Conservation (phyloP, 2,329 filamentous ascomycete genomes). For the Neonectria sp. region DNA sequence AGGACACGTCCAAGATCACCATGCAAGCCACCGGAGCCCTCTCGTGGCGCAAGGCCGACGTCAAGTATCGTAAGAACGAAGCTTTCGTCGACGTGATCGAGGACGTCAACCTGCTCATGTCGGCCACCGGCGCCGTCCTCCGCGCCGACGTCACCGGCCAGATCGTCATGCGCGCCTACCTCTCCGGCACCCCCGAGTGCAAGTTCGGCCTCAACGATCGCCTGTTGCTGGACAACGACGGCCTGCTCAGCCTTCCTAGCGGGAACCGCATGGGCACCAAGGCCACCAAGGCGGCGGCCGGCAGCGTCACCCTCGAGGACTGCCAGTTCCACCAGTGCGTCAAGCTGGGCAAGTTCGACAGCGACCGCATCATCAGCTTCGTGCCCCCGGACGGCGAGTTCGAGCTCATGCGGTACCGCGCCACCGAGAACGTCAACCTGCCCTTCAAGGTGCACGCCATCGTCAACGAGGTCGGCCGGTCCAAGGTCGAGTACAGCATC, state of each 20-base stretch:
- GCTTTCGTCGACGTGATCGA: slow-evolving; percentile 99
- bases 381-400: slow-evolving; percentile 98
- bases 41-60: slow-evolving; percentile 96
- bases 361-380: slow-evolving; percentile 96
- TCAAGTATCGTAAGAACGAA: slow-evolving; percentile 99
- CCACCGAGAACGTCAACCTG: slow-evolving; percentile 97
- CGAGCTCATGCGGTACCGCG: slow-evolving; percentile 98
- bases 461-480: slow-evolving; percentile 96
- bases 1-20: slow-evolving; percentile 97
- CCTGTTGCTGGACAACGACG: slow-evolving; percentile 86
- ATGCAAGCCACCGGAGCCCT: slow-evolving; percentile 99
- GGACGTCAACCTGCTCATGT: slow-evolving; percentile 99
- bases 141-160: slow-evolving; percentile 97
- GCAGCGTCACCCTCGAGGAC: slow-evolving; percentile 95
- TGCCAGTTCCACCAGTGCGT: slow-evolving; percentile 99
- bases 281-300: slow-evolving; percentile 94
- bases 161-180: slow-evolving; percentile 98
- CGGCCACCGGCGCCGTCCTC: slow-evolving; percentile 94
- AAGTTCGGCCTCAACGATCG: slow-evolving; percentile 99
- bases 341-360: slow-evolving; percentile 96
- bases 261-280: slow-evolving; percentile 87
- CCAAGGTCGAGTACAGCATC: slow-evolving; percentile 98
- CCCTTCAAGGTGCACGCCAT: slow-evolving; percentile 99
- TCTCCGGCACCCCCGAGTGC: slow-evolving; percentile 96
- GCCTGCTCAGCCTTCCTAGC: slow-evolving; percentile 75